Conservation (phyloP, 768 basidiomycete genomes). For the Mycena polygramma region DNA sequence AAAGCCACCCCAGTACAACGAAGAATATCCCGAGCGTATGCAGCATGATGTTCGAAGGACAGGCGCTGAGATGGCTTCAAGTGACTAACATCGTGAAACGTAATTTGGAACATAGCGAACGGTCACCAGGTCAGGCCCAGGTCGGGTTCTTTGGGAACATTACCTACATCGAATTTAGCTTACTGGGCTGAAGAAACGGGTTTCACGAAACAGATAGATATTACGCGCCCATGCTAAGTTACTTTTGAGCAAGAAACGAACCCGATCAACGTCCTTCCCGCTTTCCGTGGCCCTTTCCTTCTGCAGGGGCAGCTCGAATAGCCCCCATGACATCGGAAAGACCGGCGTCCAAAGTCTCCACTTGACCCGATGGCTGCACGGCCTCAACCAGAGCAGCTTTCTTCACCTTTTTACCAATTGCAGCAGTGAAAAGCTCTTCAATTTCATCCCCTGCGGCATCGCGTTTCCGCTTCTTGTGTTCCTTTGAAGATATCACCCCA, state of each 20-base stretch:
- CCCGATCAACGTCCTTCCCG: conserved; percentile 13
- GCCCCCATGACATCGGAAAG: conserved; percentile 69
- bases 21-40: neutral
- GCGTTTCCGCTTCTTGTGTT: conserved; percentile 61
- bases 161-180: too few species aligned
- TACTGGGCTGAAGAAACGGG: too few species aligned
- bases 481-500: conserved; percentile 34
- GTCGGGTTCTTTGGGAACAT: too few species aligned
- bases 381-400: conserved; percentile 58
- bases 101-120: too few species aligned
- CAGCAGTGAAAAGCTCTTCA: conserved; percentile 75
- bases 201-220: neutral
- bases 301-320: conserved; percentile 68
- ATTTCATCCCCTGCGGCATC: conserved; percentile 74
- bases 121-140: too few species aligned
- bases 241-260: conserved; percentile 20
- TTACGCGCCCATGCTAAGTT: conserved; percentile 22
- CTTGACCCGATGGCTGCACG: conserved; percentile 32
- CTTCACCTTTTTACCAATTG: conserved; percentile 71
- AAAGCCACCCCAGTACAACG: neutral
- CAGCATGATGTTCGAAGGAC: too few species aligned
- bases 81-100: too few species aligned
- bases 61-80: too few species aligned
- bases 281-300: conserved; percentile 54
- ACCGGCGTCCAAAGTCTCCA: conserved; percentile 48